Percentiles rank a stretch among this genome's conserved stretches.
These are phyloP conservation scores for Globisporangium ultimum DNA, from an alignment of 352 stramenopile species.

Conservation along the genomic window DNA sequence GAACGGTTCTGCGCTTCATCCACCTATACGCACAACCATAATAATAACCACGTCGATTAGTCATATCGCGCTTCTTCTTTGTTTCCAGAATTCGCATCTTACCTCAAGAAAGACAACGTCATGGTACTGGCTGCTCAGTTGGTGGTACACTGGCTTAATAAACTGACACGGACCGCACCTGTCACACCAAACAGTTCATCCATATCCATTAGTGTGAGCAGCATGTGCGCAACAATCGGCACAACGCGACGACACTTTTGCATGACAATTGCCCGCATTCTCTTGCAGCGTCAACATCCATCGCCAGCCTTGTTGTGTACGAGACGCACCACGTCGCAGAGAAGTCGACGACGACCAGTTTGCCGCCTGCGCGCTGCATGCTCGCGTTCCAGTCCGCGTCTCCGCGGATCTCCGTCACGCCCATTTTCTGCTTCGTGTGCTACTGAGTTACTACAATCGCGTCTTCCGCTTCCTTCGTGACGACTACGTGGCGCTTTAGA, in stretches of 20 bases:
- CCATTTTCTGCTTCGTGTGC: constrained; percentile 19
- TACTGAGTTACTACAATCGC: constrained; percentile 12
- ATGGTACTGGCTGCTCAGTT: constrained; percentile 74
- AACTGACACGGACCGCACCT: constrained; percentile 82
- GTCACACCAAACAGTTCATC: not conserved
- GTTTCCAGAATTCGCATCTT: not conserved
- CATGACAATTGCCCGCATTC: too few species aligned
- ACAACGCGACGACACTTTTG: not conserved
- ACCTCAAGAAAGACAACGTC: constrained; percentile 88
- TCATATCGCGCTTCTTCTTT: not conserved
- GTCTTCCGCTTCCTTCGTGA: not conserved
- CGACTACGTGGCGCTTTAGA: not conserved
- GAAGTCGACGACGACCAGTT: constrained; percentile 89
- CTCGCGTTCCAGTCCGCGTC: constrained; percentile 80
- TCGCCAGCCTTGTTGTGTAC: not conserved
- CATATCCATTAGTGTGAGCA: not conserved
- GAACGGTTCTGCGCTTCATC: constrained; percentile 85
- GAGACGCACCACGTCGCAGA: constrained; percentile 72
- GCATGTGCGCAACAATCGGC: not conserved
- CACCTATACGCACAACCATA: constrained; percentile 18
- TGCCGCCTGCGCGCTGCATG: constrained; percentile 69
- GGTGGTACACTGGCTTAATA: constrained; percentile 84
- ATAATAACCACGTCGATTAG: too few species aligned
- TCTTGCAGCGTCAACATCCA: too few species aligned
- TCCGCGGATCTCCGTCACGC: constrained; percentile 65